These are phyloP conservation scores for Hanseniaspora occidentalis DNA, from an alignment of 805 yeast species.

Conservation along the genomic window DNA sequence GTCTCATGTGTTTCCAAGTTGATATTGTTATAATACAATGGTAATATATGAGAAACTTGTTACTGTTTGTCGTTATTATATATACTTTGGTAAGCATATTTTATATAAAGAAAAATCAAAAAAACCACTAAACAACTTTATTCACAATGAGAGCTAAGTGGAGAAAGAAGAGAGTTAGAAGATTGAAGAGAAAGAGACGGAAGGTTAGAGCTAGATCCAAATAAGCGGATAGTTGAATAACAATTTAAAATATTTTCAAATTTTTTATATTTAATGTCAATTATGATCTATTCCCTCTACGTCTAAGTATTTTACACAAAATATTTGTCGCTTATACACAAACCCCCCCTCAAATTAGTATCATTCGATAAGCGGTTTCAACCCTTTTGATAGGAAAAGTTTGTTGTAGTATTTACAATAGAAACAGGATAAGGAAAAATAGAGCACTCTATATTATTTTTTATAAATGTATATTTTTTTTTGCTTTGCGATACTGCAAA, in stretches of 20 bases:
- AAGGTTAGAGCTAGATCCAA: slow-evolving; percentile 99
- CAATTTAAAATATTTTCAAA: slow-evolving; percentile 1
- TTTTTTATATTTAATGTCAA: background rate
- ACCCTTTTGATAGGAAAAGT: slow-evolving; percentile 1
- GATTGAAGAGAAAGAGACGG: slow-evolving; percentile 99
- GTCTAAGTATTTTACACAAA: too few species aligned
- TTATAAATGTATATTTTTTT: too few species aligned
- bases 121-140: slow-evolving; percentile 14
- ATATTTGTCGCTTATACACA: slow-evolving; percentile 2
- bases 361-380: background rate
- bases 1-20: background rate
- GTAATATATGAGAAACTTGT: background rate
- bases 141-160: slow-evolving; percentile 85
- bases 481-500: background rate
- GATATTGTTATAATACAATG: background rate
- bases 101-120: slow-evolving; percentile 4
- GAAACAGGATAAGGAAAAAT: too few species aligned
- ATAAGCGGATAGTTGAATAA: slow-evolving; percentile 43
- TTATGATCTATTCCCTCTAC: background rate
- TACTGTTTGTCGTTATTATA: background rate
- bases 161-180: slow-evolving; percentile 99
- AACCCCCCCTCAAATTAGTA: slow-evolving; percentile 1
- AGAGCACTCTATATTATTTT: too few species aligned
- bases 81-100: background rate
- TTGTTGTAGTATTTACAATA: background rate